Conservation (phyloP, 768 basidiomycete genomes). For the Boletus fagicola region DNA sequence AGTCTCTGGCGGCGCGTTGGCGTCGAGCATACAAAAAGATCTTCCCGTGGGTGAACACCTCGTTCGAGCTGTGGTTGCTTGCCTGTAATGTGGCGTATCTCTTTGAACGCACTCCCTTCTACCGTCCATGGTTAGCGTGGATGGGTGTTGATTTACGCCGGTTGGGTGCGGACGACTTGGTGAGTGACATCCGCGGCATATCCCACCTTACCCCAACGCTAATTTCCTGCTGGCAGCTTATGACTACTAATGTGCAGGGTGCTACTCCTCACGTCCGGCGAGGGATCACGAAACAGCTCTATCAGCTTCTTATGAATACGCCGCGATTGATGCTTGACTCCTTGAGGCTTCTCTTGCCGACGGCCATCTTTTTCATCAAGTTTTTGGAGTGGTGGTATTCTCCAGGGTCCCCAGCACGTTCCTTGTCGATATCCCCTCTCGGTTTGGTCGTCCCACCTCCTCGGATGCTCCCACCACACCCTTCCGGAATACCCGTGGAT, state of each 20-base stretch:
- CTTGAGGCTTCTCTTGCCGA: conserved; percentile 74
- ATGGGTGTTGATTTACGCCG: conserved; percentile 82
- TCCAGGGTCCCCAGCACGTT: conserved; percentile 80
- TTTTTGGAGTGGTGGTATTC: conserved; percentile 99
- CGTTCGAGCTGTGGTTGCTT: conserved; percentile 80
- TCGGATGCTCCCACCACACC: conserved; percentile 70
- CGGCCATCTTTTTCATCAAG: conserved; percentile 91
- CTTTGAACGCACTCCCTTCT: conserved; percentile 81
- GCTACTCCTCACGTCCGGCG: conserved; percentile 25
- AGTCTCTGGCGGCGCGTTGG: conserved; percentile 55
- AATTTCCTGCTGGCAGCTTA: conserved; percentile 14
- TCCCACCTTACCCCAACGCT: conserved; percentile 1
- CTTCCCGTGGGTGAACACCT: conserved; percentile 81
- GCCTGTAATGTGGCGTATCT: conserved; percentile 85
- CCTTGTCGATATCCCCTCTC: conserved; percentile 57
- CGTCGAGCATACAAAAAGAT: conserved; percentile 63
- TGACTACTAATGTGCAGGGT: conserved; percentile 15
- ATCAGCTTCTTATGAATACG: conserved; percentile 46
- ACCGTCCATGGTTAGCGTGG: conserved; percentile 90
- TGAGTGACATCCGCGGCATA: conserved; percentile 36
- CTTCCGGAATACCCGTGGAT: conserved; percentile 65
- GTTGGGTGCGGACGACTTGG: conserved; percentile 74
- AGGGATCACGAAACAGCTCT: conserved; percentile 44
- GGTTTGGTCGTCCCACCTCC: conserved; percentile 79
- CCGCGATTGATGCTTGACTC: conserved; percentile 74